Evolutionary conservation across 345 rosid species (phyloP).

Genomic region (Gossypium bickii): DNA sequence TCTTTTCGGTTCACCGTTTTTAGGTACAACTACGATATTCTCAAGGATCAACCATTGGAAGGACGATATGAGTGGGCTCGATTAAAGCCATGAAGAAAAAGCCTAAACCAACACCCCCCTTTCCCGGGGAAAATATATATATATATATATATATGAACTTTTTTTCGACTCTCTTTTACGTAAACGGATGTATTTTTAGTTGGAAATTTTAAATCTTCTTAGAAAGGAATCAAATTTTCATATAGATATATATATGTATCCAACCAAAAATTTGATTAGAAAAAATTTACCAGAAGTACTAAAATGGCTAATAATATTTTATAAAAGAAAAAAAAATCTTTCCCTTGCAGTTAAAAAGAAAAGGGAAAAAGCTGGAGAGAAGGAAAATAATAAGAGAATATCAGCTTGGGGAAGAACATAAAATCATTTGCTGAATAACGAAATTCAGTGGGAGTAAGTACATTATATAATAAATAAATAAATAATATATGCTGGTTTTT

Average conservation of each 20-base stretch:
- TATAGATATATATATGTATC: too few relatives aligned
- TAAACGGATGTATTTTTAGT: too few relatives aligned
- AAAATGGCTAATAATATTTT: neutral
- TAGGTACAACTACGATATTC: conserved; percentile 69
- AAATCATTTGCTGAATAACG: neutral
- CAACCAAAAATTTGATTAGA: neutral
- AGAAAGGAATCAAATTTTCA: too few relatives aligned
- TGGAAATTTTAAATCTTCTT: too few relatives aligned
- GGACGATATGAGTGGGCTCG: conserved; percentile 71
- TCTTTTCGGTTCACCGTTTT: neutral
- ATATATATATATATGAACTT: too few relatives aligned
- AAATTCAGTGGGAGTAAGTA: neutral
- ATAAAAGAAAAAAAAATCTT: too few relatives aligned
- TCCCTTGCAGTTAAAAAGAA: too few relatives aligned
- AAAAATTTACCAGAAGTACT: neutral
- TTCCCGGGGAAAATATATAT: too few relatives aligned
- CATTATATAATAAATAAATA: too few relatives aligned
- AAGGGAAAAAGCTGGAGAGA: too few relatives aligned
- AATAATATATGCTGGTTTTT: neutral
- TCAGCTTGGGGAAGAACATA: neutral
- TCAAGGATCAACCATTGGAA: conserved; percentile 54
- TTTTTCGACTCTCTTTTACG: too few relatives aligned
- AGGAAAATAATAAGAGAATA: neutral
- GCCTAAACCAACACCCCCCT: neutral
- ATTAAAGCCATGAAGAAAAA: conserved; percentile 32